Evolutionary conservation across 768 basidiomycete species (phyloP).

Genomic region (Pleurotus giganteus): DNA sequence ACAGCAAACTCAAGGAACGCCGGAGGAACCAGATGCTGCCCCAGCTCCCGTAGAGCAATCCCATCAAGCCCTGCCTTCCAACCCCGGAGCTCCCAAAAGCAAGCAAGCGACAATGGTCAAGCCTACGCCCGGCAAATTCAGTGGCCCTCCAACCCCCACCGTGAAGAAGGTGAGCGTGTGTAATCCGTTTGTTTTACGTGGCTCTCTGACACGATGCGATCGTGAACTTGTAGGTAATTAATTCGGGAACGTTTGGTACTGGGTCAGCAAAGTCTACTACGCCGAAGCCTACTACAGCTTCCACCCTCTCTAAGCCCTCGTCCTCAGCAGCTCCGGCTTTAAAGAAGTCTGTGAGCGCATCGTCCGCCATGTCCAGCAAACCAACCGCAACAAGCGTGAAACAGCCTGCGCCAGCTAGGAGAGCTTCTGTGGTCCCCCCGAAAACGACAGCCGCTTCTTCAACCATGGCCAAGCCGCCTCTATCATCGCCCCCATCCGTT

Average conservation of each 20-base stretch:
- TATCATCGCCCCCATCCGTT: slow-evolving; percentile 37
- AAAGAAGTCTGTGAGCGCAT: slow-evolving; percentile 39
- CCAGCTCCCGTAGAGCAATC: slow-evolving; percentile 19
- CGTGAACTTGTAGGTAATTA: slow-evolving; percentile 49
- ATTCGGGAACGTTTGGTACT: slow-evolving; percentile 63
- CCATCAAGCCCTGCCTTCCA: slow-evolving; percentile 17
- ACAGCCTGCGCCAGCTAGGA: slow-evolving; percentile 33
- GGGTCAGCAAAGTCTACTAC: slow-evolving; percentile 42
- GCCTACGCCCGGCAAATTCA: slow-evolving; percentile 41
- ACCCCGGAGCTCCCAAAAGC: slow-evolving; percentile 9
- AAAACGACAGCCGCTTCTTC: slow-evolving; percentile 27
- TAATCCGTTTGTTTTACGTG: slow-evolving; percentile 8
- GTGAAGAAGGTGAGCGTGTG: slow-evolving; percentile 62
- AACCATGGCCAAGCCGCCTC: slow-evolving; percentile 30
- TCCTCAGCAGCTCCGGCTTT: slow-evolving; percentile 32
- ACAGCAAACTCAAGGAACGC: slow-evolving; percentile 9
- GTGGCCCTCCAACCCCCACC: slow-evolving; percentile 47
- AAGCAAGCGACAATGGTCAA: slow-evolving; percentile 30
- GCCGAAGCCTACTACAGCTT: slow-evolving; percentile 20
- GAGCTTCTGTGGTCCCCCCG: slow-evolving; percentile 43
- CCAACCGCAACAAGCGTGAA: slow-evolving; percentile 31
- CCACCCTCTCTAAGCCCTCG: slow-evolving; percentile 12
- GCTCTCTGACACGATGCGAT: slow-evolving; percentile 9
- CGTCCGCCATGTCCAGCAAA: slow-evolving; percentile 36
- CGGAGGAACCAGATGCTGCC: slow-evolving; percentile 13